A percentile compares a stretch with the other conserved stretches of the same genome.
These are phyloP conservation scores for Globisporangium solare DNA, from an alignment of 352 stramenopile genomes.

Conservation along the genomic window DNA sequence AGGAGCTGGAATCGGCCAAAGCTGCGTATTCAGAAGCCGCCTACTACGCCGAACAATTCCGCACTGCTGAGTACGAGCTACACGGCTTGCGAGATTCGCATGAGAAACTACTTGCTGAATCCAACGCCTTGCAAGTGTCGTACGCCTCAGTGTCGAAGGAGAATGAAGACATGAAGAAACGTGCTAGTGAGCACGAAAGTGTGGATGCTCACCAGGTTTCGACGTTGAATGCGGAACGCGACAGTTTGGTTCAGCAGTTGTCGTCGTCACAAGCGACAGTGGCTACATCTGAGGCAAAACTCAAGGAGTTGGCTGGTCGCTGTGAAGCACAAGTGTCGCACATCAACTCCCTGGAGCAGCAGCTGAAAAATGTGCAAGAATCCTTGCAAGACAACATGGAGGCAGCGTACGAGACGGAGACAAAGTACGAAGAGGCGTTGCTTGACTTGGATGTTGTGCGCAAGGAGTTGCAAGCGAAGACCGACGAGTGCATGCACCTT, in stretches of 20 bases:
- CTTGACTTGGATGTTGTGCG: slow-evolving; percentile 35
- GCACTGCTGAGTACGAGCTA: slow-evolving; percentile 22
- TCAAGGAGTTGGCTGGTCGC: slow-evolving; percentile 9
- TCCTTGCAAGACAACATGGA: slow-evolving; percentile 57
- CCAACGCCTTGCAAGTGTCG: slow-evolving; percentile 1
- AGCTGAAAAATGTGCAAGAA: slow-evolving; percentile 64
- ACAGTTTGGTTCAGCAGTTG: slow-evolving; percentile 12
- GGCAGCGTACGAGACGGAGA: slow-evolving; percentile 44
- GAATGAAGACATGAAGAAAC: slow-evolving; percentile 5
- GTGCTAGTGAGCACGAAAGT: not conserved
- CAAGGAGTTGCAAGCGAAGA: slow-evolving; percentile 22
- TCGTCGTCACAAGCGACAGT: not conserved
- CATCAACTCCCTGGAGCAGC: slow-evolving; percentile 32
- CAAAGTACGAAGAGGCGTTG: slow-evolving; percentile 49
- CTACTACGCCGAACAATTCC: slow-evolving; percentile 31
- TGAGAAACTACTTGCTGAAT: slow-evolving; percentile 12
- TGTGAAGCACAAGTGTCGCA: slow-evolving; percentile 23
- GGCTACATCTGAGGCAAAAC: slow-evolving; percentile 4
- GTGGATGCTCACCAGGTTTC: slow-evolving; percentile 5
- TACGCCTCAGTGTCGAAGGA: not conserved
- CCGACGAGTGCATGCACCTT: slow-evolving; percentile 21
- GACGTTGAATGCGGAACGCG: slow-evolving; percentile 5
- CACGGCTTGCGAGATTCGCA: slow-evolving; percentile 8
- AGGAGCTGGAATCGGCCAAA: slow-evolving; percentile 34
- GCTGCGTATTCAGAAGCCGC: slow-evolving; percentile 26